These are phyloP conservation scores for Sugiyamaella chiloensis DNA, from an alignment of 805 yeast genomes.

Conservation along the genomic window DNA sequence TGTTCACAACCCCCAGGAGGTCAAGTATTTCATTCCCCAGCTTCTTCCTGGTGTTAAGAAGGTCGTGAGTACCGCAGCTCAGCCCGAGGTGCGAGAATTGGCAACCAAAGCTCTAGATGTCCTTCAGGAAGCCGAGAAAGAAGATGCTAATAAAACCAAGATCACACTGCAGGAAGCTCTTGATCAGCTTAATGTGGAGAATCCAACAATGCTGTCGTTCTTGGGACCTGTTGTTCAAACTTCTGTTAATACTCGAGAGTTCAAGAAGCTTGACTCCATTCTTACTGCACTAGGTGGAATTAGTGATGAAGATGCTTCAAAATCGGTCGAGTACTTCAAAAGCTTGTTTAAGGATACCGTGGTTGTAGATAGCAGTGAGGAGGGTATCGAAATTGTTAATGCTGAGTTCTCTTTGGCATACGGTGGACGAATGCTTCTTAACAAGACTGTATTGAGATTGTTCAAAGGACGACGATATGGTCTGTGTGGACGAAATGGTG, in stretches of 20 bases:
- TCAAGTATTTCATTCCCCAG: constrained; percentile 80
- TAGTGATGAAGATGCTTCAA: constrained; percentile 35
- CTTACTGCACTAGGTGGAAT: constrained; percentile 49
- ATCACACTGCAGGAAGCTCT: constrained; percentile 48
- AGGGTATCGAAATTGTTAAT: constrained; percentile 88
- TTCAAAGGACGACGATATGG: constrained; percentile 96
- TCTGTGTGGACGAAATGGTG: constrained; percentile 97
- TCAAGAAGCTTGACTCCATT: constrained; percentile 29
- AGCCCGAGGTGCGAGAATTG: constrained; percentile 93
- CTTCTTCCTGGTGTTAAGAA: constrained; percentile 88
- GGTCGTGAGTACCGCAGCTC: constrained; percentile 84
- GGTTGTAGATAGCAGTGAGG: constrained; percentile 60
- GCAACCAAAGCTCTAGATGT: constrained; percentile 85
- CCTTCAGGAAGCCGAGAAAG: constrained; percentile 72
- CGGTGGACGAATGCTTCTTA: constrained; percentile 94
- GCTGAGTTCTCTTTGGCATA: constrained; percentile 94
- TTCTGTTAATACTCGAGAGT: constrained; percentile 39
- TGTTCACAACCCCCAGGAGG: constrained; percentile 90
- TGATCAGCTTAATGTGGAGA: constrained; percentile 37
- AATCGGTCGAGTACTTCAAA: constrained; percentile 32
- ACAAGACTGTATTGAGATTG: constrained; percentile 84
- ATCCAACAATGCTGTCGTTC: constrained; percentile 32
- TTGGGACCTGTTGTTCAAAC: constrained; percentile 31
- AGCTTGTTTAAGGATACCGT: constrained; percentile 40
- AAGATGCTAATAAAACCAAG: constrained; percentile 74